Percentiles rank a stretch among this genome's conserved stretches.
These are phyloP conservation scores for Pseudovirgaria hyperparasitica DNA, from an alignment of 2,329 filamentous ascomycete species.

Conservation along the genomic window DNA sequence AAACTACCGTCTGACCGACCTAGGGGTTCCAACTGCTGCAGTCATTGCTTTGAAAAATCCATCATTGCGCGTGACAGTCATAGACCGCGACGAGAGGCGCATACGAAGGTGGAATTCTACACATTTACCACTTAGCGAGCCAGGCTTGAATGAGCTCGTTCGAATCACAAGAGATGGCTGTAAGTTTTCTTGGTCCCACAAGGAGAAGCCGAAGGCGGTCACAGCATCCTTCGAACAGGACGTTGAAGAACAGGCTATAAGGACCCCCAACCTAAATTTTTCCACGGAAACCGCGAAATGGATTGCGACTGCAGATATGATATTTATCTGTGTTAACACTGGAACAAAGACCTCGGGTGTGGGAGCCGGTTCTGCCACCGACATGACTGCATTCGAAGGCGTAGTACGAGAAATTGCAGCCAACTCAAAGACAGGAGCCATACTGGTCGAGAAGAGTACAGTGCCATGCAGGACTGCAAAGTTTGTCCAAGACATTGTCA, in stretches of 20 bases:
- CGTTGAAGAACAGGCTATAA: conserved; percentile 15
- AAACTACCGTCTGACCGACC: neutral
- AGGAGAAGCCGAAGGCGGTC: neutral
- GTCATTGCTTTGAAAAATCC: conserved; percentile 64
- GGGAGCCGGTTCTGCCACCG: conserved; percentile 57
- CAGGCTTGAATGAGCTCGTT: conserved; percentile 55
- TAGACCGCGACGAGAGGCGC: conserved; percentile 52
- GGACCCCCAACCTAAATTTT: conserved; percentile 57
- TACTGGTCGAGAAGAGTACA: conserved; percentile 70
- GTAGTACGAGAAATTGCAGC: conserved; percentile 55
- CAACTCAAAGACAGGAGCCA: conserved; percentile 53
- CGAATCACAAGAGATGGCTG: conserved; percentile 41
- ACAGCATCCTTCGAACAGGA: neutral
- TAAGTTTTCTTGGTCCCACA: conserved; percentile 3
- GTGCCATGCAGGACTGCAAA: conserved; percentile 65
- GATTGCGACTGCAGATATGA: conserved; percentile 55
- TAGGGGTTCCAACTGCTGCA: conserved; percentile 62
- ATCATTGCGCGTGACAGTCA: conserved; percentile 55
- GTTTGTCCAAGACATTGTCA: conserved; percentile 53
- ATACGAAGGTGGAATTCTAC: conserved; percentile 62
- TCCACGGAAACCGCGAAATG: conserved; percentile 49
- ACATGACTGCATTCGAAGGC: conserved; percentile 59
- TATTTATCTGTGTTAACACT: conserved; percentile 66
- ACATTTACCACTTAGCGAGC: conserved; percentile 63
- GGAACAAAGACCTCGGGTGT: conserved; percentile 60